Evolutionary conservation across 2,329 filamentous ascomycete genomes (phyloP).

Genomic region (Immersiporthe knoxdaviesiana): DNA sequence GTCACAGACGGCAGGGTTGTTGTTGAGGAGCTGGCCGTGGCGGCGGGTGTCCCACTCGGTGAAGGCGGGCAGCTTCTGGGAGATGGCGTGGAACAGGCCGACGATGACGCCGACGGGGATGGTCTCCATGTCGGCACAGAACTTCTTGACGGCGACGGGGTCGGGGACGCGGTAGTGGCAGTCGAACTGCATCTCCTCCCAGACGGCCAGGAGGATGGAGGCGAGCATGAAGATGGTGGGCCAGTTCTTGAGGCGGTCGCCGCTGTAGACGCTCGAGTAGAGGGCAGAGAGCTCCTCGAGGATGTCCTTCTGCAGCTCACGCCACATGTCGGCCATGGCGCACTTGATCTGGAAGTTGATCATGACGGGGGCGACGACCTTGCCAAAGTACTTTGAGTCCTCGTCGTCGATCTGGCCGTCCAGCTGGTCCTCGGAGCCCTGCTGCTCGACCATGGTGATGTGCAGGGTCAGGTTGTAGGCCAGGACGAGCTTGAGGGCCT

Average conservation of each 20-base stretch:
- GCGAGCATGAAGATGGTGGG: constrained; percentile 98
- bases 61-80: constrained; percentile 90
- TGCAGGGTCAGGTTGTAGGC: constrained; percentile 95
- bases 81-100: constrained; percentile 96
- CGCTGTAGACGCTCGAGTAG: constrained; percentile 97
- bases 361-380: constrained; percentile 94
- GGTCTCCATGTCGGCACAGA: constrained; percentile 95
- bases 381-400: constrained; percentile 84
- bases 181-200: constrained; percentile 99
- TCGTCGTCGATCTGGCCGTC: constrained; percentile 85
- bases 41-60: constrained; percentile 92
- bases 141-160: constrained; percentile 82
- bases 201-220: constrained; percentile 88
- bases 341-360: constrained; percentile 99
- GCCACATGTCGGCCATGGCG: constrained; percentile 97
- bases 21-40: constrained; percentile 88
- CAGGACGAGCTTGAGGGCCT: constrained; percentile 91
- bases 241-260: constrained; percentile 98
- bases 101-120: constrained; percentile 96
- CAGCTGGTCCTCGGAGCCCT: constrained; percentile 77
- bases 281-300: constrained; percentile 89
- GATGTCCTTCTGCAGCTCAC: constrained; percentile 93
- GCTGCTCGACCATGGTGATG: constrained; percentile 90
- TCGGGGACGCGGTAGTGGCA: constrained; percentile 94
- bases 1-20: constrained; percentile 89